These are phyloP conservation scores for Yamadazyma pseudoaaseri DNA, from an alignment of 1,139 yeast genomes.

Conservation along the genomic window DNA sequence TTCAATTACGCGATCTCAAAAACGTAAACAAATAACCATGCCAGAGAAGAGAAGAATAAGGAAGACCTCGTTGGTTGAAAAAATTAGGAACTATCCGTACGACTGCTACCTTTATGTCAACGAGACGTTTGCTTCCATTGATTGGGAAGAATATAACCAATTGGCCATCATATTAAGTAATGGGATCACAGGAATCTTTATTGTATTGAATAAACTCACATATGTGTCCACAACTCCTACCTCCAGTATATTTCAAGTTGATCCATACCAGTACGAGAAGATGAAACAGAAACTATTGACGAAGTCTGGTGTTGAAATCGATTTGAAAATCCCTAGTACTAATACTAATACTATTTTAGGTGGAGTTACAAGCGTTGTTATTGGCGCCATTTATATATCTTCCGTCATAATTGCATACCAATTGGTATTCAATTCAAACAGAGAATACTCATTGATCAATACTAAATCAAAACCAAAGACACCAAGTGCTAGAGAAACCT, in stretches of 20 bases:
- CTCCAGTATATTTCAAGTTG: constrained; percentile 9
- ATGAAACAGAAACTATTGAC: constrained; percentile 20
- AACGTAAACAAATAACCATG: constrained; percentile 1
- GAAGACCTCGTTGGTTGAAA: constrained; percentile 35
- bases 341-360: constrained; percentile 2
- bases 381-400: constrained; percentile 7
- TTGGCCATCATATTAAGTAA: constrained; percentile 39
- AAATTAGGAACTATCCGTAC: constrained; percentile 51
- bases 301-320: constrained; percentile 2
- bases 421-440: constrained; percentile 28
- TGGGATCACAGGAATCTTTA: constrained; percentile 21
- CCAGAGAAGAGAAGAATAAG: constrained; percentile 20
- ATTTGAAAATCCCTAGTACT: neutral
- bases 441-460: constrained; percentile 42
- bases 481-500: constrained; percentile 9
- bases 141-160: constrained; percentile 61
- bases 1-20: neutral
- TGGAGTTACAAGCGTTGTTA: constrained; percentile 1
- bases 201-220: constrained; percentile 14
- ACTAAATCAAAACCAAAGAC: constrained; percentile 19
- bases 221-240: constrained; percentile 17
- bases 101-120: constrained; percentile 53
- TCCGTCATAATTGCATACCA: constrained; percentile 29
- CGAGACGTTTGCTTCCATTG: constrained; percentile 54
- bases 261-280: constrained; percentile 21